Evolutionary conservation across 2,329 filamentous ascomycete genomes (phyloP), one percentile per base, ranked within the genome.

Genomic region (Microcera coccophila): DNA sequence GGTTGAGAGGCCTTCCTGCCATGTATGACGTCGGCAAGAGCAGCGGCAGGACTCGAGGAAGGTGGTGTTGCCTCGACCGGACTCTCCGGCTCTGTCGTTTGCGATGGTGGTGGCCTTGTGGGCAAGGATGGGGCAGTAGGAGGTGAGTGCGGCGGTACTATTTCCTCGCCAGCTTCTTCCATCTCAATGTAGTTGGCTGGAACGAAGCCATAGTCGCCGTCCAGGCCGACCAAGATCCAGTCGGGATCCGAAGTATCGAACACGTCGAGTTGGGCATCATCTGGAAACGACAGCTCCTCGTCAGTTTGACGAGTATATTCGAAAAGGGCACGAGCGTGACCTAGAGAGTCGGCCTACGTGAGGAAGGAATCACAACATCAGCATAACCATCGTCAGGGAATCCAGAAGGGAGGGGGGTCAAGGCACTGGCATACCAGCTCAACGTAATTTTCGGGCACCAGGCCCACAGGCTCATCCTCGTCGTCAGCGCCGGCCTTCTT

Each of bases 231-330:
- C 38, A 98, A 73, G 49, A 93, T 95, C 93, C 93, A 98, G 68
- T 98, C 93, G 12, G 89, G 88, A 65, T 98, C 93, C 4, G 89
- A 85, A 9, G 78, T 84, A 66, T 98, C 93, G 68, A 87, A 97
- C 36, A 98, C 87, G 47, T 86, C 74, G 37, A 98, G 76, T 34
- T 81, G 69, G 31, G 85, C 83, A 62, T 95, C 90, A 71, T 98
- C 93, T 37, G 87, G 79, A 63, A 98, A 97, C 18, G 91, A 97
- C 9, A 98, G 75, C 68, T 98, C 93, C 68, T 98, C 93, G 62
- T 98, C 93, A 18, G 93, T 98, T 70, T 98, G 93, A 57, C 91
- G 82, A 38, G 87, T 87, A 66, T 98, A 98, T 66, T 98, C 93
- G 72, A 91, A 98, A n/a, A 97, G 79, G n/a, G 93, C 88, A 65